Evolutionary conservation across 371 early-diverging fungal species (phyloP).

Genomic region (Mucor irregularis): DNA sequence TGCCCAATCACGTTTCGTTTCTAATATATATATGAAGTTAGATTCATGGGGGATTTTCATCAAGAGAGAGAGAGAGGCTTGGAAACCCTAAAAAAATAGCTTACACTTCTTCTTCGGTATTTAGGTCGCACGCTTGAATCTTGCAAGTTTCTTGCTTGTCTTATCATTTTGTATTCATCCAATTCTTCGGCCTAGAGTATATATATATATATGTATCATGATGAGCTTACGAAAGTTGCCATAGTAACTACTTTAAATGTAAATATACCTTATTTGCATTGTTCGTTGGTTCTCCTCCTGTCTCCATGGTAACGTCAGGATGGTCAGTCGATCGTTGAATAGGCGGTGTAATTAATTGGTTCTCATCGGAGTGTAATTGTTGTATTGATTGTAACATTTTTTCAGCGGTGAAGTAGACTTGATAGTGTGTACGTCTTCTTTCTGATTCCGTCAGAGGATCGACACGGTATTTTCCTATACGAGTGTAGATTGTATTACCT

Average conservation of each 20-base stretch:
- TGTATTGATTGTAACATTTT: constrained; percentile 9
- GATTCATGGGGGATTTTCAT: too few relatives aligned
- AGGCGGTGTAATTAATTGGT: neutral
- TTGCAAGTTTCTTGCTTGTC: constrained; percentile 37
- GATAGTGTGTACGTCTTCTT: constrained; percentile 16
- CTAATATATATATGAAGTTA: constrained; percentile 6
- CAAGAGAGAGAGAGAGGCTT: too few relatives aligned
- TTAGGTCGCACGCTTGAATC: constrained; percentile 24
- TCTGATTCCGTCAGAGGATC: constrained; percentile 24
- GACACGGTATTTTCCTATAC: constrained; percentile 20
- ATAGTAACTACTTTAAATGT: too few relatives aligned
- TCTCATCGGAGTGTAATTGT: neutral
- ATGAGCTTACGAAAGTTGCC: too few relatives aligned
- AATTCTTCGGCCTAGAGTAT: neutral
- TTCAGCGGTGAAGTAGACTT: constrained; percentile 16
- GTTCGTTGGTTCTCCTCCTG: too few relatives aligned
- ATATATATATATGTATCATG: too few relatives aligned
- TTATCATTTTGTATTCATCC: constrained; percentile 35
- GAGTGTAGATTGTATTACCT: constrained; percentile 11
- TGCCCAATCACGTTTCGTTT: constrained; percentile 40
- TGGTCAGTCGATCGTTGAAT: too few relatives aligned
- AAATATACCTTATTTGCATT: too few relatives aligned
- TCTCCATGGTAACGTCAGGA: too few relatives aligned
- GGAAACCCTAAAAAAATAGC: neutral
- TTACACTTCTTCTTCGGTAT: constrained; percentile 34